Evolutionary conservation across 106 monocot genomes (phyloP), one percentile per base, ranked within the genome.

Genomic region (Cymbidium sinense): DNA sequence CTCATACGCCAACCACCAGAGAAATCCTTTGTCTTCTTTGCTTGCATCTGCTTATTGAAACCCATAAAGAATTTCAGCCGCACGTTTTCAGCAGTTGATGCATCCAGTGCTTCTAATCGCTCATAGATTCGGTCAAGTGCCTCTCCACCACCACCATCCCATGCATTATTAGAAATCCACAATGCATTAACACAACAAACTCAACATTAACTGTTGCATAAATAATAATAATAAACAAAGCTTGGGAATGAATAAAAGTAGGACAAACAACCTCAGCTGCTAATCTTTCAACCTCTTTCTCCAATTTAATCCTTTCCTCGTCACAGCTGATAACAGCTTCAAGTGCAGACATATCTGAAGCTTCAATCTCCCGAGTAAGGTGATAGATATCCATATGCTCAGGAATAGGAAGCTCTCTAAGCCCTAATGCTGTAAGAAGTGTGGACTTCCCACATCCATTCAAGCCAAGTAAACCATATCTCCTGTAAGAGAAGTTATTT

Each of bases 1-100:
- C 99, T 94, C 99, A 99, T 99, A 11, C 99, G 90, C 99, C 99
- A 99, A 4, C 99, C 95, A 83, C 99, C 99, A 69, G 99, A 99
- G 62, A 99, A 99, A 75, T 99, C 99, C 44, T 83, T 77, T 13
- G 99, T 99, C 79, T 99, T 99, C 84, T 99, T 99, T 44, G 86
- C 90, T 79, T 99, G 99, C 99, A 99, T 99, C 74, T 92, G 80
- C 77, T 99, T 99, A 78, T 80, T 77, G 65, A 99, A 99, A 41
- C 99, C 99, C 99, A 82, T n/a, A 93, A 34, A 99, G 77, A 80
- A 99, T 99, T 67, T 99, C 99, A 78, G 95, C 99, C 17, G 99
- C 99, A 76, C 99, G 95, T 82, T 99, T 84, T 99, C 99, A 65
- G 99, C 95, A 76, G 99, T 99, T 70, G 95, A 27, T 44, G 95